Conservation (phyloP, 345 rosid species). For the Citrus trifoliata region DNA sequence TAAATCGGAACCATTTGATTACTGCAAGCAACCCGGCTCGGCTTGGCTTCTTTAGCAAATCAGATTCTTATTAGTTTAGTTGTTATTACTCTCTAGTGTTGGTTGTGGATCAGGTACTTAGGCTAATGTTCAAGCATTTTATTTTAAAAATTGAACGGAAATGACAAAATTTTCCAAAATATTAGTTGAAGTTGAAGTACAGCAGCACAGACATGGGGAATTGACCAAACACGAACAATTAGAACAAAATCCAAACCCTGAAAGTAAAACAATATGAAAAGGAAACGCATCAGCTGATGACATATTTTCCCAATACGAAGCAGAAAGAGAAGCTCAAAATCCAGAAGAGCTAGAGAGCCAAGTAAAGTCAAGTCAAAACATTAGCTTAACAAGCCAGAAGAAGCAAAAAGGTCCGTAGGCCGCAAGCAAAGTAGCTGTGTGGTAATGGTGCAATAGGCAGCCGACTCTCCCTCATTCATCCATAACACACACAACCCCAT, state of each 20-base stretch:
- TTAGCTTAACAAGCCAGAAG: conserved; percentile 12
- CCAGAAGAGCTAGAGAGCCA: conserved; percentile 1
- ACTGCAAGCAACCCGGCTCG: conserved; percentile 5
- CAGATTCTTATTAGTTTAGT: not conserved
- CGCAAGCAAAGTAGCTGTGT: conserved; percentile 6
- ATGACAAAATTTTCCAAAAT: not conserved
- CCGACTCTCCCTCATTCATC: not conserved
- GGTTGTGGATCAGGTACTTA: too few species aligned
- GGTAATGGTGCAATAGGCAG: not conserved
- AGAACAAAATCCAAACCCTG: not conserved
- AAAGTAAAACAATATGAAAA: not conserved
- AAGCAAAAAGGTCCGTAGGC: not conserved
- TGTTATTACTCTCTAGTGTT: not conserved
- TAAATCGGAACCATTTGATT: not conserved
- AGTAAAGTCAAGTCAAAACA: conserved; percentile 12
- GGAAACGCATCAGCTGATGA: not conserved
- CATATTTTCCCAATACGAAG: not conserved
- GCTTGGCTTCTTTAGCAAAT: not conserved
- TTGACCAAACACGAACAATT: not conserved
- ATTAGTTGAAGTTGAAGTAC: not conserved
- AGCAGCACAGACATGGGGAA: not conserved
- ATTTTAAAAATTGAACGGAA: not conserved
- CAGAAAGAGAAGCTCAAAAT: not conserved
- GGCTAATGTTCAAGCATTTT: not conserved
- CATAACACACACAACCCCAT: not conserved